Percentiles rank a stretch among this genome's conserved stretches.
phyloP scores from a whole-genome alignment of 345 rosid genomes.

The Carallia pectinifolia region DNA sequence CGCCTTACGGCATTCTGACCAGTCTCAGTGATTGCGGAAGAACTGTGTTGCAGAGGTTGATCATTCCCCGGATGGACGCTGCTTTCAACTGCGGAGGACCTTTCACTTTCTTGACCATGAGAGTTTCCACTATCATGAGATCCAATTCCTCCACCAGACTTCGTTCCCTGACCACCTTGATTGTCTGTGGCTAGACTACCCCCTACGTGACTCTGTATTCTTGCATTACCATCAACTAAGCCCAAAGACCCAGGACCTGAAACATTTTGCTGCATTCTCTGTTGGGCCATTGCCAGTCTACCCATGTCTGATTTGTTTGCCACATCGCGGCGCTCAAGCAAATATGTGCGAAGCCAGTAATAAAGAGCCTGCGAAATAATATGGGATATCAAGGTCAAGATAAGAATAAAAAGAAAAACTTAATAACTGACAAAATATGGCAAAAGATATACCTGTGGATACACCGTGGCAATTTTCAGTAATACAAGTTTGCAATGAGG shows the following conservation, averaged over 20 bases:
- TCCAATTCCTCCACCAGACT: conserved; percentile 54
- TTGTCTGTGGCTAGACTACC: conserved; percentile 48
- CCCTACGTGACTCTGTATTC: conserved; percentile 57
- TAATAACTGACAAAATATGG: conserved; percentile 1
- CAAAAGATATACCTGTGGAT: conserved; percentile 67
- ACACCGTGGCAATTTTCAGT: conserved; percentile 80
- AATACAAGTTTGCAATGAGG: conserved; percentile 97
- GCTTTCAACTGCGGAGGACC: conserved; percentile 53
- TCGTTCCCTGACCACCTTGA: conserved; percentile 67
- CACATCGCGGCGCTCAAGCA: conserved; percentile 97
- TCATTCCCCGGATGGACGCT: conserved; percentile 60
- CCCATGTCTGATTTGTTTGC: conserved; percentile 80
- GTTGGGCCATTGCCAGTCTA: conserved; percentile 87
- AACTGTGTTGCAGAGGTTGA: conserved; percentile 72
- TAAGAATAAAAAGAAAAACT: neutral
- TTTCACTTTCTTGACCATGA: conserved; percentile 88
- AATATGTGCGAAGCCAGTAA: conserved; percentile 98
- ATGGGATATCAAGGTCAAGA: conserved; percentile 11
- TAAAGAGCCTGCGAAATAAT: conserved; percentile 65
- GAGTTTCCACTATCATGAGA: conserved; percentile 74
- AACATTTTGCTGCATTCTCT: conserved; percentile 84
- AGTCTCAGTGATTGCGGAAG: conserved; percentile 52
- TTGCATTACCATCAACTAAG: conserved; percentile 47
- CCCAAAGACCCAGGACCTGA: conserved; percentile 54
- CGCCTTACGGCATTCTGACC: conserved; percentile 67